Conservation (phyloP, 2,329 filamentous ascomycete species). For the Tolypocladium tundrense region DNA sequence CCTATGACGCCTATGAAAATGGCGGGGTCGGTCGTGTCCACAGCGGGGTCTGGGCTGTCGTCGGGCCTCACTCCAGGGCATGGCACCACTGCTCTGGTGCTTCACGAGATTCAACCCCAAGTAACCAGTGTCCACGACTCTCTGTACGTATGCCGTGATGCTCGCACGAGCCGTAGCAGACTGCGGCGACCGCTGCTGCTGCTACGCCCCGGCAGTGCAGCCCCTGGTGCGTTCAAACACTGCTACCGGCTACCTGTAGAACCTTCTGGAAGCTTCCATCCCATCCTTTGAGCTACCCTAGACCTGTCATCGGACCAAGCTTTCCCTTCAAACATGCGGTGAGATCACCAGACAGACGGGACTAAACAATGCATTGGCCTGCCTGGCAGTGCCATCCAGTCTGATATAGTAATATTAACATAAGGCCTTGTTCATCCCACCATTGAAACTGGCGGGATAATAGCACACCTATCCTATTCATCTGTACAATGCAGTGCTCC, state of each 20-base stretch:
- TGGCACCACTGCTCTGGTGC: neutral
- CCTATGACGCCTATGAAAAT: neutral
- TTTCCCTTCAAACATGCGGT: neutral
- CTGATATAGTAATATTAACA: too few relatives aligned
- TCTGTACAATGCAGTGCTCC: neutral
- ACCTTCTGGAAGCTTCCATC: slow-evolving; percentile 22
- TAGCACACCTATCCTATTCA: neutral
- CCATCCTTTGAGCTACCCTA: neutral
- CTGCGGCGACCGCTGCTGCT: neutral
- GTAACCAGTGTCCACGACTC: neutral
- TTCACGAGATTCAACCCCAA: neutral
- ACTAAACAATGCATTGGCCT: neutral
- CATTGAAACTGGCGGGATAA: too few relatives aligned
- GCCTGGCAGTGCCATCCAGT: neutral
- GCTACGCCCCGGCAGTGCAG: neutral
- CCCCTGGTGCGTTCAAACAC: neutral
- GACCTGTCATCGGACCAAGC: neutral
- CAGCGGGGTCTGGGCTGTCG: neutral
- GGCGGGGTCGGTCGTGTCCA: neutral
- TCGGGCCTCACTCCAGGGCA: neutral
- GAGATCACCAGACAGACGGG: neutral
- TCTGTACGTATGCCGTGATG: neutral
- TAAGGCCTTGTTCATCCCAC: neutral
- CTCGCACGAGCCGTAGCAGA: neutral
- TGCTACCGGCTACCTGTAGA: slow-evolving; percentile 7